A percentile compares a stretch with the other conserved stretches of the same genome.
Evolutionary conservation across 148 eudicot species (phyloP).

Genomic region (Amaranthus hypochondriacus): DNA sequence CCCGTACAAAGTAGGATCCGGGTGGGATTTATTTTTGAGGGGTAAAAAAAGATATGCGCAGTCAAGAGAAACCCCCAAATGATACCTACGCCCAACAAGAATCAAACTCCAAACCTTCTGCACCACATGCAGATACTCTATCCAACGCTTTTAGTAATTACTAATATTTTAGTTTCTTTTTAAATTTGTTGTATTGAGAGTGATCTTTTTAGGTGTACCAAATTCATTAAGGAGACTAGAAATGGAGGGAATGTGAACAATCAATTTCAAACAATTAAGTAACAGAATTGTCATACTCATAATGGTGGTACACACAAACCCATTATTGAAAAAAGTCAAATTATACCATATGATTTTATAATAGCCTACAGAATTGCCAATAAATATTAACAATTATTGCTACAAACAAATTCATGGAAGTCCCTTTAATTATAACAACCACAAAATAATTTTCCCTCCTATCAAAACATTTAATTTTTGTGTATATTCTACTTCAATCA

Average conservation of each 20-base stretch:
- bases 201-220: no score
- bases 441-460: slow-evolving; percentile 3
- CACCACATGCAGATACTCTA: no score
- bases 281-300: slow-evolving; percentile 11
- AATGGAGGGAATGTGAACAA: neutral
- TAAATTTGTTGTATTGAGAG: no score
- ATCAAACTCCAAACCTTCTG: no score
- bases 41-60: no score
- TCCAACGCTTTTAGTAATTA: no score
- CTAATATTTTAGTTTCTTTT: no score
- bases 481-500: neutral
- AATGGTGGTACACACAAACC: slow-evolving; percentile 1
- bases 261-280: slow-evolving; percentile 7
- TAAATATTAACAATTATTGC: slow-evolving; percentile 16
- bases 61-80: no score
- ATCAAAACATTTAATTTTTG: neutral
- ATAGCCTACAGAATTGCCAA: neutral
- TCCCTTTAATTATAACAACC: slow-evolving; percentile 11
- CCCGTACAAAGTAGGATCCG: no score
- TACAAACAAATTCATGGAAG: slow-evolving; percentile 1
- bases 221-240: neutral
- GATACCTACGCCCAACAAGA: no score
- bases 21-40: no score
- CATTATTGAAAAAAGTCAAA: slow-evolving; percentile 11
- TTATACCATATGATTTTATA: slow-evolving; percentile 5